Evolutionary conservation across 2,329 filamentous ascomycete genomes (phyloP).

Genomic region (Botrytis paeoniae): DNA sequence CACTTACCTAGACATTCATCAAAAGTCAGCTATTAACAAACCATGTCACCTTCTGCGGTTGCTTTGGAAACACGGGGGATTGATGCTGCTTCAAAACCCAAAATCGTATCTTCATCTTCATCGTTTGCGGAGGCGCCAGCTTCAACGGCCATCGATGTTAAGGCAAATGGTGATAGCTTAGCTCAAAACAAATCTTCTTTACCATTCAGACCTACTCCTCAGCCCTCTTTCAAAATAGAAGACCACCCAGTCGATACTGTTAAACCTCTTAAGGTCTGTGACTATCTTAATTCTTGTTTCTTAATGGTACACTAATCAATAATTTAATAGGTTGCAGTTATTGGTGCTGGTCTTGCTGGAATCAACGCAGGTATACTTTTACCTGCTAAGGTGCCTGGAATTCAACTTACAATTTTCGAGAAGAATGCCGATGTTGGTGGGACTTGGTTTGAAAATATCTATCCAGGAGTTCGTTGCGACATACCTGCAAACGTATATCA

Average conservation of each 20-base stretch:
- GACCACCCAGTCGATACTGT: constrained; percentile 20
- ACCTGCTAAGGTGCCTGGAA: constrained; percentile 63
- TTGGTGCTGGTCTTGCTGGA: constrained; percentile 63
- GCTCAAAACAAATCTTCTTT: not conserved
- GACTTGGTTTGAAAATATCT: constrained; percentile 52
- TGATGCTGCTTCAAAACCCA: not conserved
- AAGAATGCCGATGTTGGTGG: constrained; percentile 46
- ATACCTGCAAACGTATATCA: constrained; percentile 53
- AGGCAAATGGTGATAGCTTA: not conserved
- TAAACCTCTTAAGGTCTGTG: constrained; percentile 8
- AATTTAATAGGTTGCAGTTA: constrained; percentile 39
- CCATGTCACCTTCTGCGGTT: constrained; percentile 11
- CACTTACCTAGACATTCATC: not conserved
- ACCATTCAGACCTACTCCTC: constrained; percentile 5
- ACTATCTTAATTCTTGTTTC: not conserved
- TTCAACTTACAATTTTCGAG: constrained; percentile 48
- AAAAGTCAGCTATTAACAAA: not conserved
- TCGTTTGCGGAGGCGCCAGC: not conserved
- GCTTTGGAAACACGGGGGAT: not conserved
- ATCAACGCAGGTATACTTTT: constrained; percentile 63
- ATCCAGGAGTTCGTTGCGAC: constrained; percentile 31
- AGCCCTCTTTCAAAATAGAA: constrained; percentile 20
- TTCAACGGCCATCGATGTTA: not conserved
- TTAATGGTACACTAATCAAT: not conserved
- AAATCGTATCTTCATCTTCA: not conserved